Percentiles rank a stretch among this genome's conserved stretches.
These are phyloP conservation scores for Mycena sanguinolenta DNA, from an alignment of 768 basidiomycete species.

Conservation along the genomic window DNA sequence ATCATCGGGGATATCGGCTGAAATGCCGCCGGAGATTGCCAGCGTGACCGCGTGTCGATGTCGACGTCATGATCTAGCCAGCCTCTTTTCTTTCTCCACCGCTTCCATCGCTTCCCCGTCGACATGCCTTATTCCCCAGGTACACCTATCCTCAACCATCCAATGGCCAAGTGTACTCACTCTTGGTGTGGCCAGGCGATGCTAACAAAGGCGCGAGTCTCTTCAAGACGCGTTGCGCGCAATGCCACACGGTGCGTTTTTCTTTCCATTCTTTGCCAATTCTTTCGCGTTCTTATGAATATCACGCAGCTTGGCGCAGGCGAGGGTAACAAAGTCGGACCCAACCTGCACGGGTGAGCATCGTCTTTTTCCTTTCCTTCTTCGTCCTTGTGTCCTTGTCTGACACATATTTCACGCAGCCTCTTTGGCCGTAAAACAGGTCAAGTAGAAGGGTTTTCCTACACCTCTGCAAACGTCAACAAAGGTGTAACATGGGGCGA, in stretches of 20 bases:
- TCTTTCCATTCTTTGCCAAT: background rate
- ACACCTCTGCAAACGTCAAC: slow-evolving; percentile 95
- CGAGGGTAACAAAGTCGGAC: slow-evolving; percentile 91
- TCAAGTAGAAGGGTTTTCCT: slow-evolving; percentile 86
- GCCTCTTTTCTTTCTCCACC: too few relatives aligned
- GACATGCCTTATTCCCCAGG: too few relatives aligned
- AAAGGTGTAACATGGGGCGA: slow-evolving; percentile 92
- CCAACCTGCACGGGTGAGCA: slow-evolving; percentile 92
- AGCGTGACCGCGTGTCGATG: too few relatives aligned
- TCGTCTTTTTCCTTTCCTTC: too few relatives aligned
- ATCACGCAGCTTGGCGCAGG: slow-evolving; percentile 63
- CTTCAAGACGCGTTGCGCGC: slow-evolving; percentile 96
- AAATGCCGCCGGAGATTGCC: too few relatives aligned
- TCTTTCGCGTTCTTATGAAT: background rate
- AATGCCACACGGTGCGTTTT: slow-evolving; percentile 83
- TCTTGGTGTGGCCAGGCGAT: too few relatives aligned
- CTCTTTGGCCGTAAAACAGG: slow-evolving; percentile 91
- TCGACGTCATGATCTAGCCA: too few relatives aligned
- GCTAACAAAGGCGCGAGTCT: slow-evolving; percentile 90
- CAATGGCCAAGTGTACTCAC: too few relatives aligned
- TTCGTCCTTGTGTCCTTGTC: background rate
- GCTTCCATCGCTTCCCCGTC: too few relatives aligned
- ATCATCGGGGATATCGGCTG: too few relatives aligned
- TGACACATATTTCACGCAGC: slow-evolving; percentile 49
- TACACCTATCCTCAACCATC: too few relatives aligned